Percentiles rank a stretch among this genome's conserved stretches.
Evolutionary conservation across 2,329 filamentous ascomycete genomes (phyloP).

Genomic region (Gremmenia infestans): DNA sequence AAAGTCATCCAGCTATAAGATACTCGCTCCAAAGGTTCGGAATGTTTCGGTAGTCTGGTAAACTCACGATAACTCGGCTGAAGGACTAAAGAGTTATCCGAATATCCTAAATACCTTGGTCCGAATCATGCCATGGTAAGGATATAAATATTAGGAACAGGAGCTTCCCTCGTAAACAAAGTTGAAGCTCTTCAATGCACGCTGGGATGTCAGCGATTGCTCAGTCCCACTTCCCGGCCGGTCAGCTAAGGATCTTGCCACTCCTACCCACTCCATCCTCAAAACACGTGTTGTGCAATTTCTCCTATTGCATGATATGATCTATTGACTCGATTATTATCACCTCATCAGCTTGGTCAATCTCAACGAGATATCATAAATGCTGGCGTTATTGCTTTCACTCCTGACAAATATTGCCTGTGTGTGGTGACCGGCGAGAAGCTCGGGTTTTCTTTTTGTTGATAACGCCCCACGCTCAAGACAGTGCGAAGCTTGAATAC

Average conservation of each 20-base stretch:
- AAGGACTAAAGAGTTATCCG: slow-evolving; percentile 2
- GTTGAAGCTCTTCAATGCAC: neutral
- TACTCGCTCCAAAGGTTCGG: slow-evolving; percentile 6
- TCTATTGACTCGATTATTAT: slow-evolving; percentile 10
- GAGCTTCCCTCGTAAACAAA: neutral
- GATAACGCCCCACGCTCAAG: slow-evolving; percentile 28
- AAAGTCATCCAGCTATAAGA: too few relatives aligned
- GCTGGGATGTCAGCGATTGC: too few relatives aligned
- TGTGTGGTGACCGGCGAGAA: slow-evolving; percentile 18
- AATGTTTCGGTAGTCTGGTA: slow-evolving; percentile 13
- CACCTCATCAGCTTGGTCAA: neutral
- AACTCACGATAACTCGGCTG: slow-evolving; percentile 16
- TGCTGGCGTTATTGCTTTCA: slow-evolving; percentile 1
- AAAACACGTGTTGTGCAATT: slow-evolving; percentile 23
- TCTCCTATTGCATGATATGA: slow-evolving; percentile 16
- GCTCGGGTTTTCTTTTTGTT: slow-evolving; percentile 21
- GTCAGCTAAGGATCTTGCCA: neutral
- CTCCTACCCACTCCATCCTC: slow-evolving; percentile 7
- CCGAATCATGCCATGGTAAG: slow-evolving; percentile 30
- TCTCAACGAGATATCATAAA: slow-evolving; percentile 1
- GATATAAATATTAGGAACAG: neutral
- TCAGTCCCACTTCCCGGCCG: too few relatives aligned
- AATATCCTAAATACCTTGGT: slow-evolving; percentile 9
- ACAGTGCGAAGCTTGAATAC: neutral
- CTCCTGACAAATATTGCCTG: slow-evolving; percentile 14